Base-by-base conservation (phyloP, 2,329 filamentous ascomycete genomes). In the Botrytis aclada region DNA sequence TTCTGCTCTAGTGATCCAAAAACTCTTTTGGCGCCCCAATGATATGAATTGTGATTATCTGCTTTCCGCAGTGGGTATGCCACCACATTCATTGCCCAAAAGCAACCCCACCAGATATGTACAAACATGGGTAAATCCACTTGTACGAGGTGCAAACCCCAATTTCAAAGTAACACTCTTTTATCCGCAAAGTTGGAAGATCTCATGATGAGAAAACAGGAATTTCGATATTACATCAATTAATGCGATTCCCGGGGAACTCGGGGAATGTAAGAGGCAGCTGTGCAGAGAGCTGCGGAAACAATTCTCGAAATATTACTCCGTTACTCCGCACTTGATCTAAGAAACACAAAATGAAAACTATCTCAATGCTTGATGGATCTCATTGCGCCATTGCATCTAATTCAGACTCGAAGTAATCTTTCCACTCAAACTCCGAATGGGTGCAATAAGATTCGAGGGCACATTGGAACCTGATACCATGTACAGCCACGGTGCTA, bases 1-100 rank as follows among this genome's bases (percentile, higher is more conserved):
- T 54, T 10, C 32, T 67, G 16, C 64, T 20, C 16, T 39, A 39
- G 51, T 67, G 64, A 54, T 47, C 32, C 45, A 29, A 67, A 67
- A 39, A 12, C 34, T 39, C 58, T 41, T 66, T 66, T 66, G 47
- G 64, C 45, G 64, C 64, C 39, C 65, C 65, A 67, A 67, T 56
- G 25, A 67, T 67, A 67, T 41, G 22, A 39, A 20, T 29, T 39
- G 14, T 54, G 64, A 29, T 39, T 41, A n/a, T 67, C 22, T 18
- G 43, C 9, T 67, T 66, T 39, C 64, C 45, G 37, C 20, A 39
- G 32, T 54, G 32, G 25, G 18, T 39, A 67, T 67, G 64, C 45
- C 34, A 67, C 47, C 45, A 22, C 64, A 54, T 39, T 37, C 25
- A 8, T 67, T 16, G 34, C 34, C 45, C 45, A 39, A 37, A 18